Percentiles rank a stretch among this genome's conserved stretches.
These are phyloP conservation scores for Ottelia alismoides DNA, from an alignment of 106 monocot genomes.

Conservation along the genomic window DNA sequence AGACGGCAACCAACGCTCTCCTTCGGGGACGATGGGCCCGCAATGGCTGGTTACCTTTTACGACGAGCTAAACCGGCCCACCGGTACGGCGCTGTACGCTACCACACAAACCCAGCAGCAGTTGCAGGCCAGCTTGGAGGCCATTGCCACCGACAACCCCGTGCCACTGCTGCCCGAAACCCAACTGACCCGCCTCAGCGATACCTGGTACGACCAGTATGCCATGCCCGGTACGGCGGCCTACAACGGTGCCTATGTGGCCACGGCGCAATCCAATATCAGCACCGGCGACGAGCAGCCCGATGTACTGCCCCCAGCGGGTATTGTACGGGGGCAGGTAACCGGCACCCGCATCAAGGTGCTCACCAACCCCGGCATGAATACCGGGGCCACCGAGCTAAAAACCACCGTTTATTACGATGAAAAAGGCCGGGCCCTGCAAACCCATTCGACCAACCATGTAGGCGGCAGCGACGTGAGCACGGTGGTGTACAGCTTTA, in stretches of 20 bases:
- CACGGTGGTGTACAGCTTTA: neutral
- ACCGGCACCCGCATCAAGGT: neutral
- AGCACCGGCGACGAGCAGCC: too few species aligned
- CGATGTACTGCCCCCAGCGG: too few species aligned
- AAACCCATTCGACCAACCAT: neutral
- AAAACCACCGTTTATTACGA: neutral
- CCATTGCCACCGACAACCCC: neutral
- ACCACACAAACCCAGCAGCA: neutral
- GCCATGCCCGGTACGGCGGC: neutral
- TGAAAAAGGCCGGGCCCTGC: neutral
- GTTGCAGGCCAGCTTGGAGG: too few species aligned
- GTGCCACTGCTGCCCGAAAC: too few species aligned
- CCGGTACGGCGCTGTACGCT: neutral
- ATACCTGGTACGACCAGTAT: neutral
- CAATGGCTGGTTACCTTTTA: neutral
- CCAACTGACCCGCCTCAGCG: neutral
- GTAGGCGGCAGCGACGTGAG: neutral
- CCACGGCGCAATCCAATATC: neutral
- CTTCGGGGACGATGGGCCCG: too few species aligned
- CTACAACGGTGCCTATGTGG: neutral
- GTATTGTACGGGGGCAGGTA: neutral
- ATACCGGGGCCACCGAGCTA: too few species aligned
- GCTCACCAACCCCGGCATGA: neutral
- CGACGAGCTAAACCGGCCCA: neutral
- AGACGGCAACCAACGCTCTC: too few species aligned